Base-by-base conservation (phyloP, 345 rosid species). In the Abelmoschus esculentus region DNA sequence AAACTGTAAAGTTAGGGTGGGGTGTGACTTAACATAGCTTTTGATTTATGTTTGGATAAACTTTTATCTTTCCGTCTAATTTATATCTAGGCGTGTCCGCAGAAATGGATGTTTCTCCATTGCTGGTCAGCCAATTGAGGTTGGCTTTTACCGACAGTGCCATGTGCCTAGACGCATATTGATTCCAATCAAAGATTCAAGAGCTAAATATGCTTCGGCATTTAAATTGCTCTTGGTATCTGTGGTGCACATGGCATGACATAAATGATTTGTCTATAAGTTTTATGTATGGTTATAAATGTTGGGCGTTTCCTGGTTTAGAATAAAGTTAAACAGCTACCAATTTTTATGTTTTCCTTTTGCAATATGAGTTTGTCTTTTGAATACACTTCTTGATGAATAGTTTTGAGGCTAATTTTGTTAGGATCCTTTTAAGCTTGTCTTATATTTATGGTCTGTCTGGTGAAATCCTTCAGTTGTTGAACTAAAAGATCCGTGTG, bases 41-140 rank as follows among this genome's bases (percentile, higher is more conserved):
- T 7, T 53, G 50, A 50, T 42, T 63, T 63, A 31, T 19, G 15
- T 19, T 46, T 40, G 14, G 42, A 31, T 66, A 14, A 47, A 47
- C 55, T 26, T 49, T 53, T 29, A 10, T 49, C 26, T 28, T 58
- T 29, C 42, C 22, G 0, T 65, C 17, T 28, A 17, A 28, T 28
- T 29, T 50, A 42, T 22, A 42, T 65, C 10, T 13, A 8, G 40
- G 26, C 11, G 2, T 67, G 59, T 67, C 44, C n/a, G 28, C 26
- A 15, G 28, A 50, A 29, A 50, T 67, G 44, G 28, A 49, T 50
- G n/a, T 67, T 67, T 67, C 44, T 31, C 28, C 60, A 31, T 52
- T 67, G 47, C 60, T 67, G 60, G 70, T 31, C 29, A 32, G 71
- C 31, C 32, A 14, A 32, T 47, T 9, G 31, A 52, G 70, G 42